Conservation (phyloP, 768 basidiomycete species). For the Mycena maculata region DNA sequence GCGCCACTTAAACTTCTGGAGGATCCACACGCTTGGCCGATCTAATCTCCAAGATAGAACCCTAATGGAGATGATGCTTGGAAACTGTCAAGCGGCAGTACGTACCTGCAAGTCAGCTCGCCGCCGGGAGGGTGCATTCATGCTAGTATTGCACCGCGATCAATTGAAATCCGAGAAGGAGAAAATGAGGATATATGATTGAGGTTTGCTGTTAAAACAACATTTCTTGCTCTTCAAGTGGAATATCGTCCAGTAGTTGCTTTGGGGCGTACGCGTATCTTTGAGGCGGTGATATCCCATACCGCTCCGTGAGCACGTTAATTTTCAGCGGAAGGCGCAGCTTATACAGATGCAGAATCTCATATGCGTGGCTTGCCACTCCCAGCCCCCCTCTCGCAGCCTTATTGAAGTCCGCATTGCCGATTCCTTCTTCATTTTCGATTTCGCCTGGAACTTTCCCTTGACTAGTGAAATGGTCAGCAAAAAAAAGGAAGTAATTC, state of each 20-base stretch:
- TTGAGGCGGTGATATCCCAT: conserved; percentile 14
- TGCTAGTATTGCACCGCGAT: too few species aligned
- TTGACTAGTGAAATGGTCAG: neutral
- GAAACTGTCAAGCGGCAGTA: neutral
- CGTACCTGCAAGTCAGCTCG: neutral
- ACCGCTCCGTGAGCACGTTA: neutral
- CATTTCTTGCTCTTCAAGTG: conserved; percentile 13
- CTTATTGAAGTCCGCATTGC: conserved; percentile 27
- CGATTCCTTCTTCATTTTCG: conserved; percentile 7
- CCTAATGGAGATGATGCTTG: too few species aligned
- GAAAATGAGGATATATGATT: too few species aligned
- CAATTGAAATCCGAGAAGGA: too few species aligned
- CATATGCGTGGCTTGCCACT: conserved; percentile 17
- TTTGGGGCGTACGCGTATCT: conserved; percentile 19
- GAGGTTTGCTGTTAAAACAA: conserved; percentile 10
- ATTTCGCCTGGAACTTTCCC: conserved; percentile 28
- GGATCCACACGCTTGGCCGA: neutral
- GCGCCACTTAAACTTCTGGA: neutral
- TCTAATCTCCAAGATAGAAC: too few species aligned
- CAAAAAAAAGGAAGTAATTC: neutral
- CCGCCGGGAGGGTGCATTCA: too few species aligned
- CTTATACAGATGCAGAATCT: conserved; percentile 22
- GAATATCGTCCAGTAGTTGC: conserved; percentile 8
- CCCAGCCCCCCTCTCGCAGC: neutral
- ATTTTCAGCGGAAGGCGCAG: conserved; percentile 7